These are phyloP conservation scores for Epichloe sibirici DNA, from an alignment of 2,329 filamentous ascomycete species.

Conservation along the genomic window DNA sequence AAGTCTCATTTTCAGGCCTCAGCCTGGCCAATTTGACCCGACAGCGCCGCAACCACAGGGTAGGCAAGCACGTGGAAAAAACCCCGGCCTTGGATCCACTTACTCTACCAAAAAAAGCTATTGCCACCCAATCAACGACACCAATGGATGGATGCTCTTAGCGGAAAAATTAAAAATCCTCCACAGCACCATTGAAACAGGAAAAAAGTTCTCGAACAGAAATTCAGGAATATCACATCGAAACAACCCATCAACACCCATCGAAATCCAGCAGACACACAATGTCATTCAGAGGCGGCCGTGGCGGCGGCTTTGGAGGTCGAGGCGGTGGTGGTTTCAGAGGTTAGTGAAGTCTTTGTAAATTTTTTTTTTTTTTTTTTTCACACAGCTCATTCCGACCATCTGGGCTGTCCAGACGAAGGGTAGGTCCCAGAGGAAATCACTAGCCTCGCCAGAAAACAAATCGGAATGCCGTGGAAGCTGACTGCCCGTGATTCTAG, in stretches of 20 bases:
- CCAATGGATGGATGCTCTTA: neutral
- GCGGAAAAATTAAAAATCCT: constrained; percentile 7
- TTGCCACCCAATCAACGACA: neutral
- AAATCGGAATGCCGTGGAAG: neutral
- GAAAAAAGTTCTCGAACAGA: constrained; percentile 8
- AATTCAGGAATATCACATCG: neutral
- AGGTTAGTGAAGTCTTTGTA: constrained; percentile 4
- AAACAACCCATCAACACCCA: neutral
- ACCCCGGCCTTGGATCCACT: too few relatives aligned
- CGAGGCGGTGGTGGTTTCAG: constrained; percentile 10
- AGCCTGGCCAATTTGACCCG: too few relatives aligned
- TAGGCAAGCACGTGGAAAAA: neutral
- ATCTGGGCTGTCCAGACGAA: too few relatives aligned
- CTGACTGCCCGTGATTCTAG: neutral
- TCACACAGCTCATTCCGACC: too few relatives aligned
- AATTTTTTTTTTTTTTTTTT: neutral
- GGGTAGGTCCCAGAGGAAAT: too few relatives aligned
- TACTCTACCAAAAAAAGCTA: neutral
- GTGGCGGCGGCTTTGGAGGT: constrained; percentile 11
- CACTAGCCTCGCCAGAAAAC: too few relatives aligned
- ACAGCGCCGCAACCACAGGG: neutral
- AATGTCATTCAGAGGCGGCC: constrained; percentile 13
- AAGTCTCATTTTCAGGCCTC: too few relatives aligned
- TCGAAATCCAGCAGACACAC: neutral
- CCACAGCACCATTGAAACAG: constrained; percentile 1